Evolutionary conservation across 441 rosid species (phyloP).

Genomic region (Manihot esculenta): DNA sequence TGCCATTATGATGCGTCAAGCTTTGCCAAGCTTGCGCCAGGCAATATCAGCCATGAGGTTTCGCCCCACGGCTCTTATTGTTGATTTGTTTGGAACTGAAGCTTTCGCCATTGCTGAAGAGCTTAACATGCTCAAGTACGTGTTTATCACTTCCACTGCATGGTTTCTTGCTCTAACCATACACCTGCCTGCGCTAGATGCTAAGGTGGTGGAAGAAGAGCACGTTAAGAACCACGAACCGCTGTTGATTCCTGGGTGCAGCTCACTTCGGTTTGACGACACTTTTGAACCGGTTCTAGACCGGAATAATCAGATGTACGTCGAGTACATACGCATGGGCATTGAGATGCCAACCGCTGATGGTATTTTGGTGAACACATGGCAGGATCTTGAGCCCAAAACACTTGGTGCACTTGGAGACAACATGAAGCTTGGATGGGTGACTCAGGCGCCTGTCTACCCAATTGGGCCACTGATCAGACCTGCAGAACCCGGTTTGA

Average conservation of each 20-base stretch:
- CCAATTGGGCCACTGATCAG: constrained; percentile 40
- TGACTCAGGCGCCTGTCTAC: neutral
- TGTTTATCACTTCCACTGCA: neutral
- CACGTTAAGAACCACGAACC: neutral
- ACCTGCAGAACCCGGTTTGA: neutral
- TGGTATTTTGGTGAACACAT: constrained; percentile 39
- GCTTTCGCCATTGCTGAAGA: neutral
- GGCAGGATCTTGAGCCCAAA: constrained; percentile 35
- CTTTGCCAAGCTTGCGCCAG: neutral
- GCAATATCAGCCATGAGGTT: neutral
- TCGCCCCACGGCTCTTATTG: neutral
- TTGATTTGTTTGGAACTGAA: neutral
- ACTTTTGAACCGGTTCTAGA: neutral
- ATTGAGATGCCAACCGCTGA: constrained; percentile 24
- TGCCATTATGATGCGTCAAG: neutral
- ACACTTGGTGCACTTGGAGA: constrained; percentile 24
- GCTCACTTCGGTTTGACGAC: constrained; percentile 32
- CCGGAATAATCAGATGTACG: neutral
- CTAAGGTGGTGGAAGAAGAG: constrained; percentile 19
- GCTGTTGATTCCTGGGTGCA: constrained; percentile 38
- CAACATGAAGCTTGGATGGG: neutral
- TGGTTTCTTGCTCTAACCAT: constrained; percentile 30
- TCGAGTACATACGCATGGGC: constrained; percentile 18
- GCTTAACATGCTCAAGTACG: neutral
- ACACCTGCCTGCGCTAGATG: constrained; percentile 36